phyloP scores from a whole-genome alignment of 2,329 filamentous ascomycete genomes.

The Graphilbum fragrans region DNA sequence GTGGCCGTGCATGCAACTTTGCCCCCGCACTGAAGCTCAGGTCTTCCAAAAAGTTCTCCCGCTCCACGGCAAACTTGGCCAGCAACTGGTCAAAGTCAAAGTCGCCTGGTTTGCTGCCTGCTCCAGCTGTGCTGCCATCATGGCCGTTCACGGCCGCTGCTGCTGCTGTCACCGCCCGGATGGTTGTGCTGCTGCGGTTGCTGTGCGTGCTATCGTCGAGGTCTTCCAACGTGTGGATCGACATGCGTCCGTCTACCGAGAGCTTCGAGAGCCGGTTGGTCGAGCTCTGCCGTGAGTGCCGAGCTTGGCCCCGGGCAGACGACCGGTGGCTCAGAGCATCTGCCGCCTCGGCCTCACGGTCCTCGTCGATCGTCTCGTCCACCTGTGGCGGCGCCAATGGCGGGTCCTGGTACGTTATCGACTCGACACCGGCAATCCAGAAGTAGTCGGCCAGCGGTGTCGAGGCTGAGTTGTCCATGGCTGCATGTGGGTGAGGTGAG shows the following conservation, averaged over 20 bases:
- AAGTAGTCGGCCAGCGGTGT: slow-evolving; percentile 62
- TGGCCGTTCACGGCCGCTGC: no score
- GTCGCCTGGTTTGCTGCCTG: slow-evolving; percentile 35
- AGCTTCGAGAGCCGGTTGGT: slow-evolving; percentile 43
- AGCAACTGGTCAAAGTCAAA: slow-evolving; percentile 91
- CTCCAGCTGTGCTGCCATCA: slow-evolving; percentile 1
- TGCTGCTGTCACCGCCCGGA: no score
- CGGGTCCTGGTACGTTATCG: slow-evolving; percentile 50
- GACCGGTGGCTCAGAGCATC: slow-evolving; percentile 17
- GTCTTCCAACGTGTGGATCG: slow-evolving; percentile 46
- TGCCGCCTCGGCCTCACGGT: slow-evolving; percentile 42
- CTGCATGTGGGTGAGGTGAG: no score
- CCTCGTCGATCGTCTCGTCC: slow-evolving; percentile 49
- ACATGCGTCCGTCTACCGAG: slow-evolving; percentile 30
- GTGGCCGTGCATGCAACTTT: slow-evolving; percentile 55
- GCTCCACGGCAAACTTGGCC: slow-evolving; percentile 87
- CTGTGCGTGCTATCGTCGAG: slow-evolving; percentile 45
- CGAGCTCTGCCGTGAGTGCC: slow-evolving; percentile 51
- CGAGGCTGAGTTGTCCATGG: slow-evolving; percentile 46
- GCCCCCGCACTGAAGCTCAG: slow-evolving; percentile 79
- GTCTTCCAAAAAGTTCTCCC: slow-evolving; percentile 88
- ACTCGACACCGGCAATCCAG: slow-evolving; percentile 63
- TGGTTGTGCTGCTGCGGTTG: slow-evolving; percentile 55
- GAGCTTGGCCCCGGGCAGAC: slow-evolving; percentile 21
- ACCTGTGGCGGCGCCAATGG: slow-evolving; percentile 27